Evolutionary conservation across 768 basidiomycete species (phyloP), one percentile per base, ranked within the genome.

Genomic region (Leccinum uliginosum): DNA sequence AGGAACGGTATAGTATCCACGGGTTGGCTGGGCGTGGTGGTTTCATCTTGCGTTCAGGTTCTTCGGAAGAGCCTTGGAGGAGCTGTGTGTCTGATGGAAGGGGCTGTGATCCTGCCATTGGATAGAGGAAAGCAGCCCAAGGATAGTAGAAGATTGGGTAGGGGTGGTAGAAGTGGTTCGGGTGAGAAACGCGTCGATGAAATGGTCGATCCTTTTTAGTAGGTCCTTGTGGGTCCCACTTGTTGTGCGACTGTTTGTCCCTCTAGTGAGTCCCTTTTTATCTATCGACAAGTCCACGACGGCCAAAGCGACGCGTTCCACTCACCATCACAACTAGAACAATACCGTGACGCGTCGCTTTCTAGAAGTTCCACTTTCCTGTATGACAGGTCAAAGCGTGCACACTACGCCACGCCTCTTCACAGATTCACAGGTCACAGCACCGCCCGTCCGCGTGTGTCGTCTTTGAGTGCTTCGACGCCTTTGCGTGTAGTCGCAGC

Each of bases 1-100:
- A 78, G 3, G 86, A 82, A 43, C 91, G 83, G 70, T 88, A 93
- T 15, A 92, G 60, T 57, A 93, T 92, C 88, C 89, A 93, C 0
- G 90, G 84, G 66, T 92, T 93, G 10, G 85, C 83, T 3, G 91
- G 90, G 0, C 91, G 80, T 10, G 86, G 85, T 5, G 79, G 76
- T 54, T 77, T 71, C 17, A 71, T 58, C 50, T 55, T 61, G 54
- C 55, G 50, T 21, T 34, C 65, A 54, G 47, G 53, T 12, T 49
- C 48, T 26, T 23, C 56, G 49, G 63, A 50, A 23, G 56, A 26
- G 27, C 51, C 49, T 0, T 38, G 44, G 24, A 9, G 6, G 44
- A 11, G 21, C 23, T 21, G 40, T 43, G 40, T 30, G 12, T 30
- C 40, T 34, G 38, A 40, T 40, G 51, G 19, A 11, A 50, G 10